phyloP scores from a whole-genome alignment of 768 basidiomycete genomes.

The Wakefieldia striispora region DNA sequence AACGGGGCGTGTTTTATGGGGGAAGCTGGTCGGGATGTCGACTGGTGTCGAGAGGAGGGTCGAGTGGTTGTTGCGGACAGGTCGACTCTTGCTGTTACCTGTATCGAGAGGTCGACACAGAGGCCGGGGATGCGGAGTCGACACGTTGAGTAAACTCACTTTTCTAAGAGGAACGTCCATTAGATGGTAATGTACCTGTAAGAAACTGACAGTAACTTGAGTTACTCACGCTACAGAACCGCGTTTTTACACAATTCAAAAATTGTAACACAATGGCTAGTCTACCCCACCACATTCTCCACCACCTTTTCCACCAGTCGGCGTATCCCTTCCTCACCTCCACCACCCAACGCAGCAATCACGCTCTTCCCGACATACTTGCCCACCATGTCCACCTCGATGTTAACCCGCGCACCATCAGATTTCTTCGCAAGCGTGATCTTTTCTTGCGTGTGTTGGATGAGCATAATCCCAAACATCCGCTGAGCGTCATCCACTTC shows the following conservation, averaged over 20 bases:
- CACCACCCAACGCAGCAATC: constrained; percentile 57
- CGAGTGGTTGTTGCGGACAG: constrained; percentile 30
- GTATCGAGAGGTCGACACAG: constrained; percentile 17
- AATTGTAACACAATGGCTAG: no score
- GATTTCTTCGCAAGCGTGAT: constrained; percentile 76
- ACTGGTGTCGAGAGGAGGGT: constrained; percentile 2
- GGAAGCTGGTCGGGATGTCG: constrained; percentile 47
- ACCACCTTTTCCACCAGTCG: constrained; percentile 58
- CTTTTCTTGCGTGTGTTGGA: constrained; percentile 88
- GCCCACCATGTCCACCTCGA: constrained; percentile 94
- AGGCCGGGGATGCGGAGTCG: background rate
- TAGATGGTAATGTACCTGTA: background rate
- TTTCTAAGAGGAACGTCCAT: constrained; percentile 45
- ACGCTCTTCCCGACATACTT: constrained; percentile 91
- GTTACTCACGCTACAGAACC: no score
- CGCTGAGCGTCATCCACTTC: constrained; percentile 60
- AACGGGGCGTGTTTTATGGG: constrained; percentile 40
- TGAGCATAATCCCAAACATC: constrained; percentile 90
- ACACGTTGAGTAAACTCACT: constrained; percentile 30
- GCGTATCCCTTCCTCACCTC: constrained; percentile 46
- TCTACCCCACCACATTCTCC: constrained; percentile 19
- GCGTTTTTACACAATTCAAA: no score
- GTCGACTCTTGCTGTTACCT: constrained; percentile 57
- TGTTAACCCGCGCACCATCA: constrained; percentile 82
- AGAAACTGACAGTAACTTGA: no score